A percentile compares a stretch with the other conserved stretches of the same genome.
Evolutionary conservation across 768 basidiomycete species (phyloP).

Genomic region (Pleurotus ostreatus): DNA sequence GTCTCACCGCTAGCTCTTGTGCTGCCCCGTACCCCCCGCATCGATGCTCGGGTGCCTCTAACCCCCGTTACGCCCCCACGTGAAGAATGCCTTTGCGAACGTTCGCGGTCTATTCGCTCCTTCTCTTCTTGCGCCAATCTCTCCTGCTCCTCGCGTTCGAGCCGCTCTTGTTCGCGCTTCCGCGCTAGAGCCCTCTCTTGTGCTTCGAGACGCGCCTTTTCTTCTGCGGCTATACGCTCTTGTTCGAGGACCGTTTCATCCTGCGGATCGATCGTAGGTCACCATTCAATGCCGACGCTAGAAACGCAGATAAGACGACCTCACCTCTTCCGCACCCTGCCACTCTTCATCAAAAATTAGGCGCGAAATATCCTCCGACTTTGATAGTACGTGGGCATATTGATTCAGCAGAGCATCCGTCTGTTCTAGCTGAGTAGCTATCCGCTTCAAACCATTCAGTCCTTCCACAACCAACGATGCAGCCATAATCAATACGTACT

Average conservation of each 20-base stretch:
- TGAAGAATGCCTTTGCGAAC: constrained; percentile 24
- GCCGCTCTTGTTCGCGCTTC: constrained; percentile 41
- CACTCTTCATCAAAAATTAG: constrained; percentile 76
- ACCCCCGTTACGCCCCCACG: constrained; percentile 67
- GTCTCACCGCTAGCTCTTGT: background rate
- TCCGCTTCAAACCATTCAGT: constrained; percentile 37
- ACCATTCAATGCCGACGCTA: background rate
- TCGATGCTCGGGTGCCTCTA: constrained; percentile 65
- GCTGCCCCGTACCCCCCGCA: constrained; percentile 42
- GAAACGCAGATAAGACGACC: constrained; percentile 17
- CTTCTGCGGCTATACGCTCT: constrained; percentile 42
- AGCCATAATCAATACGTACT: constrained; percentile 32
- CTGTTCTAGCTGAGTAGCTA: constrained; percentile 62
- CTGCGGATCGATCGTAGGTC: constrained; percentile 28
- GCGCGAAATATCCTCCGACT: constrained; percentile 63
- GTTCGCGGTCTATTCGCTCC: constrained; percentile 42
- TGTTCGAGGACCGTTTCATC: constrained; percentile 54
- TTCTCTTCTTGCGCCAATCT: constrained; percentile 36
- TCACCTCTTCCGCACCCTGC: constrained; percentile 69
- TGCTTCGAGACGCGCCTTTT: constrained; percentile 36
- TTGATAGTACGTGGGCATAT: constrained; percentile 65
- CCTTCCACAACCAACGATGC: background rate
- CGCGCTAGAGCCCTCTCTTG: constrained; percentile 38
- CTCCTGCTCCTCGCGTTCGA: constrained; percentile 47
- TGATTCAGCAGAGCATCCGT: constrained; percentile 73